A percentile compares a stretch with the other conserved stretches of the same genome.
Conservation (phyloP, 1,284 basidiomycete genomes). For the Ganoderma boninense region DNA sequence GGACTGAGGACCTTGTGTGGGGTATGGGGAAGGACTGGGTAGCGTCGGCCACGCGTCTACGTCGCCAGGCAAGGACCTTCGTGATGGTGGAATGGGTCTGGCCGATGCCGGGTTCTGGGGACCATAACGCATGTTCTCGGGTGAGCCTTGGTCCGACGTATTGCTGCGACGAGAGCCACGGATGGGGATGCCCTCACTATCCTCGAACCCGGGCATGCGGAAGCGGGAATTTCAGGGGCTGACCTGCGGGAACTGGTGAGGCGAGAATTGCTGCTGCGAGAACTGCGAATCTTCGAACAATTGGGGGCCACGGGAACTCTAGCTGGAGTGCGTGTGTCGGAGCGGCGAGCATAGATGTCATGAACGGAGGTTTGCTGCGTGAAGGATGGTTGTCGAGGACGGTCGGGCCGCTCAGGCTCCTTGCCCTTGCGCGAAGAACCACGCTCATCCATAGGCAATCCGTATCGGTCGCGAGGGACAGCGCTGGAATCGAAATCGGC, state of each 20-base stretch:
- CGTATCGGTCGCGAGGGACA: conserved; percentile 26
- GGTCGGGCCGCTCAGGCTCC: conserved; percentile 26
- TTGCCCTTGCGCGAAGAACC: conserved; percentile 26
- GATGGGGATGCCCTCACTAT: conserved; percentile 30
- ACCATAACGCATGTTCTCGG: conserved; percentile 34
- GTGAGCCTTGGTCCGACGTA: conserved; percentile 34
- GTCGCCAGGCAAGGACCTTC: conserved; percentile 33
- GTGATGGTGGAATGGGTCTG: conserved; percentile 29
- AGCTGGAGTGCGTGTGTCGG: conserved; percentile 23
- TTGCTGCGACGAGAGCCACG: conserved; percentile 26
- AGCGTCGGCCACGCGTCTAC: conserved; percentile 28
- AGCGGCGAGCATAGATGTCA: conserved; percentile 29
- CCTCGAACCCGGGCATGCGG: conserved; percentile 16
- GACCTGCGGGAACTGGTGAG: conserved; percentile 19
- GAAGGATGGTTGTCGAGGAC: conserved; percentile 19
- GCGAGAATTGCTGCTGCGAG: conserved; percentile 13
- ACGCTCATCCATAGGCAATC: conserved; percentile 24
- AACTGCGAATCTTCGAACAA: conserved; percentile 26
- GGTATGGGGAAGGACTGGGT: conserved; percentile 17
- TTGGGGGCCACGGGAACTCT: conserved; percentile 19
- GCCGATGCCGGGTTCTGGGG: conserved; percentile 25
- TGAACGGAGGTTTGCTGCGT: conserved; percentile 22
- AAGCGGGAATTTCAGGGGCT: conserved; percentile 19
- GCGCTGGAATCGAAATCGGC: conserved; percentile 23
- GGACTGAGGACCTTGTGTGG: conserved; percentile 23